phyloP scores from a whole-genome alignment of 2,329 filamentous ascomycete genomes.

The Penicillium sp. region DNA sequence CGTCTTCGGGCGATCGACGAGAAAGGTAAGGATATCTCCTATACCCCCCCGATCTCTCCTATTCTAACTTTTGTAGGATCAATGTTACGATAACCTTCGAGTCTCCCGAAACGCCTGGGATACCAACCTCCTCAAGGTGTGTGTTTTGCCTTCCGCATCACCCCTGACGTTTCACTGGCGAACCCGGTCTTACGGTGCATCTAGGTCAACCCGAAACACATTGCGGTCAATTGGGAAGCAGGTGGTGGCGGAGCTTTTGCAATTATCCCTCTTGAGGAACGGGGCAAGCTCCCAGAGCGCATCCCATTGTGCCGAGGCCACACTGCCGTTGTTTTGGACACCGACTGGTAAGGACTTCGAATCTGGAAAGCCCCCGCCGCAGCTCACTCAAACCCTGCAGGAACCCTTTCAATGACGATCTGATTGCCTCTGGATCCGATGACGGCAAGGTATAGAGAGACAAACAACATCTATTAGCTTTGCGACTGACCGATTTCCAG shows the following conservation, averaged over 20 bases:
- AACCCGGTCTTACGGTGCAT: slow-evolving; percentile 12
- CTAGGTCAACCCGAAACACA: slow-evolving; percentile 90
- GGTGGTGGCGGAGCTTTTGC: slow-evolving; percentile 95
- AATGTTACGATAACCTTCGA: slow-evolving; percentile 97
- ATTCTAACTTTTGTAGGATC: slow-evolving; percentile 58
- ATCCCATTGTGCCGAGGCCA: slow-evolving; percentile 95
- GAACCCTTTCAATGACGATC: slow-evolving; percentile 92
- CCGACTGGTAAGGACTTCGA: slow-evolving; percentile 74
- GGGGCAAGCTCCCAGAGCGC: slow-evolving; percentile 84
- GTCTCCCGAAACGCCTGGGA: slow-evolving; percentile 99
- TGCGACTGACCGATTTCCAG: slow-evolving; percentile 27
- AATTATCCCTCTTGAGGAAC: slow-evolving; percentile 86
- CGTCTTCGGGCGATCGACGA: slow-evolving; percentile 92
- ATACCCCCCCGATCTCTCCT: neutral
- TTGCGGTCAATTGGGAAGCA: slow-evolving; percentile 98
- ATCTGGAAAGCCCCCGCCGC: neutral
- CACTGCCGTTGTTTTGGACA: slow-evolving; percentile 92
- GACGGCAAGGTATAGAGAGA: slow-evolving; percentile 69
- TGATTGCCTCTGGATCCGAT: slow-evolving; percentile 92
- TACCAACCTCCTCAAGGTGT: slow-evolving; percentile 97
- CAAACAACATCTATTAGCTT: slow-evolving; percentile 11
- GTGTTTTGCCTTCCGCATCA: slow-evolving; percentile 36
- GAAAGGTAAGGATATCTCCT: slow-evolving; percentile 58
- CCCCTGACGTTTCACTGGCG: slow-evolving; percentile 25
- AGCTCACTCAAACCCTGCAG: slow-evolving; percentile 43